Evolutionary conservation across 2,329 filamentous ascomycete species (phyloP), one percentile per base, ranked within the genome.

Genomic region (Helotiales sp.): DNA sequence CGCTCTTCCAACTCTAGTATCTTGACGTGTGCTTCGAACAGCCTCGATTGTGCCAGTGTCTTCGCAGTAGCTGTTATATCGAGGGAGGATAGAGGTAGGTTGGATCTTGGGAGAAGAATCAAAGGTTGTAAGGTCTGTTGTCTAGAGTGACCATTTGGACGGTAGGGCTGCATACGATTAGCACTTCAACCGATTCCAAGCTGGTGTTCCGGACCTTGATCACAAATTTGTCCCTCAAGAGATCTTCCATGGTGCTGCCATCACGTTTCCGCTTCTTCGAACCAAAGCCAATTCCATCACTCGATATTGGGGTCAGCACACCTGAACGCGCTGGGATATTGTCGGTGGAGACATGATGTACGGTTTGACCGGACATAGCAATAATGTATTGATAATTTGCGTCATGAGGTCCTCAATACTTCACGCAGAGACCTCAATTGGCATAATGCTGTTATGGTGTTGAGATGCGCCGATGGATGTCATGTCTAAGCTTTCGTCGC

Each of bases 1-100:
- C 82, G 83, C 54, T 77, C 80, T 71, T 86, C 83, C 38, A 85
- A 78, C 61, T 89, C 86, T 59, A 89, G 74, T 56, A 86, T 82
- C 61, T 83, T 82, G 65, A 89, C 78, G 62, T 81, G 77, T 7
- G 83, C 83, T 64, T 86, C 83, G 69, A 84, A 88, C 46, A 82
- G 77, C 50, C 81, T 81, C 49, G 79, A 80, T 24, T 75, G 75
- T 13, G 80, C 75, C 22, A 85, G 75, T 19, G 79, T 79, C 63
- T 77, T 79, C 34, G 76, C 75, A 9, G 79, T 78, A 10, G 76
- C 72, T 22, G 75, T 71, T 36, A 85, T 77, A 66, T 89, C 86
- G 57, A 90, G 79, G 63, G 72, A 81, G 1, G 84, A 83, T n/a
- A 89, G 74, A 5, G 82, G 76, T 5, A 89, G 76, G 59, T 80